A percentile compares a stretch with the other conserved stretches of the same genome.
Conservation (phyloP, 2,329 filamentous ascomycete species). For the Pseudogymnoascus sp. region DNA sequence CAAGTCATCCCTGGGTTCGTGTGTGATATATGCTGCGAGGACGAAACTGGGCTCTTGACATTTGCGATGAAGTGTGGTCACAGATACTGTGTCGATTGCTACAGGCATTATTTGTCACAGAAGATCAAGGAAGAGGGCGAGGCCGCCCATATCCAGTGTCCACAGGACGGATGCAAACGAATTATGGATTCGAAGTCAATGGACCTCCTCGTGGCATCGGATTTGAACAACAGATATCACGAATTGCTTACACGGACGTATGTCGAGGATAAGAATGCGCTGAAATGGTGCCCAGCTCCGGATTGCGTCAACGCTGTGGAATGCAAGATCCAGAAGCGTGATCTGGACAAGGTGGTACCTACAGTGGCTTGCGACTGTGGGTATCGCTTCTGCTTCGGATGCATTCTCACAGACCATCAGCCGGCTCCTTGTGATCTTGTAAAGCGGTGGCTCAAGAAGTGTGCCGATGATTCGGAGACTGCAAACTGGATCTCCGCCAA, state of each 20-base stretch:
- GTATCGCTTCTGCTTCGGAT: constrained; percentile 92
- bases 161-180: constrained; percentile 75
- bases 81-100: constrained; percentile 88
- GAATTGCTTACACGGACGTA: constrained; percentile 87
- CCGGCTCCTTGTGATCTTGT: constrained; percentile 86
- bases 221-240: constrained; percentile 61
- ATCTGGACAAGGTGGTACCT: constrained; percentile 77
- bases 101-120: constrained; percentile 79
- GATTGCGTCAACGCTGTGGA: constrained; percentile 92
- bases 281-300: constrained; percentile 98
- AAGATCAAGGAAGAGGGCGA: constrained; percentile 96
- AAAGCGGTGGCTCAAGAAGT: constrained; percentile 96
- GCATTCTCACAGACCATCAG: constrained; percentile 81
- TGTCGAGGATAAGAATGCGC: constrained; percentile 89
- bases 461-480: constrained; percentile 94
- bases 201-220: constrained; percentile 60
- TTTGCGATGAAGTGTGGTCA: constrained; percentile 96
- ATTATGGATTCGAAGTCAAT: constrained; percentile 89
- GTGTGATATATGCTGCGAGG: constrained; percentile 96
- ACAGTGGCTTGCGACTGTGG: constrained; percentile 82
- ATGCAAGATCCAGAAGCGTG: constrained; percentile 80
- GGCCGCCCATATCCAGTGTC: constrained; percentile 89
- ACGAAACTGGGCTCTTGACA: constrained; percentile 66
- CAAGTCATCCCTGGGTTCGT: constrained; percentile 68
- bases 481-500: constrained; percentile 99